A percentile compares a stretch with the other conserved stretches of the same genome.
Evolutionary conservation across 2,329 filamentous ascomycete species (phyloP).

Genomic region (Botrytis galanthina): DNA sequence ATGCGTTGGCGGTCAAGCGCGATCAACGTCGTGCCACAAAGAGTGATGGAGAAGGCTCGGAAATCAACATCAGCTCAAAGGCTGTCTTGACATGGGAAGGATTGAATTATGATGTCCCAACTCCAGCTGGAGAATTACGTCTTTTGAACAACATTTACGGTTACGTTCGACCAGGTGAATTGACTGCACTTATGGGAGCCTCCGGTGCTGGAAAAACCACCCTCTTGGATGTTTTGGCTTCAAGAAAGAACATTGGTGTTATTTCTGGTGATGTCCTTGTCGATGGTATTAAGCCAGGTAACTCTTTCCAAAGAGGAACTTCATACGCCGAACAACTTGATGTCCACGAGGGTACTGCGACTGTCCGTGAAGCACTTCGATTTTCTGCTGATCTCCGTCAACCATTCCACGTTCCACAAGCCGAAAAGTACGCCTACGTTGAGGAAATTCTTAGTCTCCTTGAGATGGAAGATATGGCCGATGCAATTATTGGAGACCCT

Average conservation of each 20-base stretch:
- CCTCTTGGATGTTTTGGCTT: conserved; percentile 61
- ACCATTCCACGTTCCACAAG: conserved; percentile 53
- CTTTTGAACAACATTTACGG: conserved; percentile 60
- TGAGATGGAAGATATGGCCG: conserved; percentile 64
- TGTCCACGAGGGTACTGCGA: conserved; percentile 59
- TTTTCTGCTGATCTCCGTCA: conserved; percentile 65
- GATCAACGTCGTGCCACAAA: conserved; percentile 51
- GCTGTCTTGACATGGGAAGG: conserved; percentile 83
- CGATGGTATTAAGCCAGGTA: conserved; percentile 56
- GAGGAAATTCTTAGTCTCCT: conserved; percentile 64
- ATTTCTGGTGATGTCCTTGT: conserved; percentile 62
- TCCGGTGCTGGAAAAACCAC: conserved; percentile 67
- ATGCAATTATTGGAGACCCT: conserved; percentile 62
- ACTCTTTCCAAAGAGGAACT: conserved; percentile 61
- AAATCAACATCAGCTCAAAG: conserved; percentile 58
- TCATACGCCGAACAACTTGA: conserved; percentile 66
- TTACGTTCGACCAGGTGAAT: conserved; percentile 58
- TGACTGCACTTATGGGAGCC: conserved; percentile 62
- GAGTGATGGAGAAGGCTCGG: conserved; percentile 43
- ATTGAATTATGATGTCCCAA: conserved; percentile 72
- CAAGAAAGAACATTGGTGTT: conserved; percentile 63
- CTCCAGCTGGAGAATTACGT: conserved; percentile 44
- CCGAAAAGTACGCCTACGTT: conserved; percentile 64
- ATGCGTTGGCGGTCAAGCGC: conserved; percentile 58
- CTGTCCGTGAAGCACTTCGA: conserved; percentile 64